phyloP scores from a whole-genome alignment of 2,329 filamentous ascomycete genomes.

The Curvularia sp. region DNA sequence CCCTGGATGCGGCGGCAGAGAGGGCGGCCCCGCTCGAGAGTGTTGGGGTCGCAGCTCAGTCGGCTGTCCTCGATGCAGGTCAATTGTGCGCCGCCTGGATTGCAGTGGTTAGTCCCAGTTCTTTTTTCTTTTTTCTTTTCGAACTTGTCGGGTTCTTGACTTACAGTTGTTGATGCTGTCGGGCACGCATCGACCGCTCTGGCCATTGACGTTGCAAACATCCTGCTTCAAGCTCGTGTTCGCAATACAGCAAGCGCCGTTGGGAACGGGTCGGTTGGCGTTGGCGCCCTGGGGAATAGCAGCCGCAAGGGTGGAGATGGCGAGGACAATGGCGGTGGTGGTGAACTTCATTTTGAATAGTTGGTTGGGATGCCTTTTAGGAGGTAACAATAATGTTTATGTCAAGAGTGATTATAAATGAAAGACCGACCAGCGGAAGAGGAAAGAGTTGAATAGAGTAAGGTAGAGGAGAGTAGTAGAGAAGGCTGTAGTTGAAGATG shows the following conservation, averaged over 20 bases:
- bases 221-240: constrained; percentile 43
- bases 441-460: constrained; percentile 3
- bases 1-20: constrained; percentile 21
- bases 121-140: not conserved
- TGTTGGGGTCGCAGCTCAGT: constrained; percentile 35
- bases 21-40: constrained; percentile 35
- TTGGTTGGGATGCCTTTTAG: not conserved
- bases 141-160: constrained; percentile 8
- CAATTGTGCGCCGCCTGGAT: constrained; percentile 34
- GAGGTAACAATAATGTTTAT: constrained; percentile 8
- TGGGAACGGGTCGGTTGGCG: constrained; percentile 34
- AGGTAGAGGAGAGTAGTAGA: not conserved
- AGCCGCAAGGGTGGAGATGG: constrained; percentile 29
- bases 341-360: constrained; percentile 35
- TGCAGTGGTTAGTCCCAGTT: constrained; percentile 2
- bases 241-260: constrained; percentile 35
- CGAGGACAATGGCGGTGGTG: constrained; percentile 26
- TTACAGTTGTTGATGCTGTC: constrained; percentile 35
- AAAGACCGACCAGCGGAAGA: constrained; percentile 22
- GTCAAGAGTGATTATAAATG: constrained; percentile 7
- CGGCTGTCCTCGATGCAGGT: constrained; percentile 39
- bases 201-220: constrained; percentile 41
- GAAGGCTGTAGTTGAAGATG: constrained; percentile 14
- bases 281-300: constrained; percentile 31
- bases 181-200: constrained; percentile 38